phyloP scores from a whole-genome alignment of 106 monocot species.

The Acanthochlamys bracteata region DNA sequence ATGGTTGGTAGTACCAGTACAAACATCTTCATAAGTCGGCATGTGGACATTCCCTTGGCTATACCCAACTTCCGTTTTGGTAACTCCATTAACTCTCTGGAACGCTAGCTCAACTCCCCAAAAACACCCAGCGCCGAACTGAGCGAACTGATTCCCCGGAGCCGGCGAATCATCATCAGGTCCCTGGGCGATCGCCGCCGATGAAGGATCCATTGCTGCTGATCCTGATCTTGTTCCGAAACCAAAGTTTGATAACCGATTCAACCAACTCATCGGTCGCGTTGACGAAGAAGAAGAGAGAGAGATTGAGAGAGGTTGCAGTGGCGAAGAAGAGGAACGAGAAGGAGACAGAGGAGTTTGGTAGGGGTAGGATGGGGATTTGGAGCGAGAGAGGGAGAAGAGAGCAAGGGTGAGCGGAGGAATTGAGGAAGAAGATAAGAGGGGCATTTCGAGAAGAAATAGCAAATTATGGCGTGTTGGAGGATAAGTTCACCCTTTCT shows the following conservation, averaged over 20 bases:
- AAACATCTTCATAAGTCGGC: conserved; percentile 83
- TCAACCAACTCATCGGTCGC: conserved; percentile 45
- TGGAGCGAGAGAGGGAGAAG: conserved; percentile 2
- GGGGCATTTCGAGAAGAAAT: not conserved
- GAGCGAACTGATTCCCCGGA: conserved; percentile 63
- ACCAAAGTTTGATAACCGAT: conserved; percentile 45
- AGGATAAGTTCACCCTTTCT: not conserved
- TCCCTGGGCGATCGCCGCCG: conserved; percentile 49
- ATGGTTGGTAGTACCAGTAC: conserved; percentile 67
- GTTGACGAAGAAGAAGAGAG: not conserved
- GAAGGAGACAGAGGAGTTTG: not conserved
- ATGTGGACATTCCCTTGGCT: conserved; percentile 60
- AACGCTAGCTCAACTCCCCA: conserved; percentile 90
- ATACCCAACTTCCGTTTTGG: conserved; percentile 84
- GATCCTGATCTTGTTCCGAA: conserved; percentile 14
- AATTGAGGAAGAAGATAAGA: not conserved
- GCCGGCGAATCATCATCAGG: conserved; percentile 67
- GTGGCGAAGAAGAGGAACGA: not conserved
- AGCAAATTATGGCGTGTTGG: not conserved
- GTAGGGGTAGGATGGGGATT: conserved; percentile 2
- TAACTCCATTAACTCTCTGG: conserved; percentile 78
- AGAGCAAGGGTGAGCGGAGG: not conserved
- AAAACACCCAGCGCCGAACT: conserved; percentile 96
- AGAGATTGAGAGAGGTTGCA: not conserved
- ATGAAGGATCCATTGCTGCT: conserved; percentile 16